Evolutionary conservation across 75 land plant species (phyloP).

Genomic region (Sequoia sempervirens): DNA sequence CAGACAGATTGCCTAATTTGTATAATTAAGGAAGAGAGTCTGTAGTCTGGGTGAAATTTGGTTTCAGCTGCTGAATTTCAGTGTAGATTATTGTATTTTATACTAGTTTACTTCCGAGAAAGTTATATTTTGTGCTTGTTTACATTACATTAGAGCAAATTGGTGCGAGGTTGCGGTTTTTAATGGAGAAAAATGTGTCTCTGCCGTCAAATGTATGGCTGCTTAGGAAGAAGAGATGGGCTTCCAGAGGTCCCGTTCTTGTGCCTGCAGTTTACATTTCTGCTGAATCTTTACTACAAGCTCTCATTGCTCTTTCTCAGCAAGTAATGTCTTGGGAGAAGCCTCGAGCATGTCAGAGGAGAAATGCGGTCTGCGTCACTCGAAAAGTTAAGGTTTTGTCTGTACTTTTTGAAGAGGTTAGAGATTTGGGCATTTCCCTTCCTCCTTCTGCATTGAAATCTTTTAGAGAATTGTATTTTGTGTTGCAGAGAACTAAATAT

Average conservation of each 20-base stretch:
- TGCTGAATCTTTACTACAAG: background rate
- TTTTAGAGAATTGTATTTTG: slow-evolving; percentile 61
- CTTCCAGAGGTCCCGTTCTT: background rate
- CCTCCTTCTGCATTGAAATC: slow-evolving; percentile 38
- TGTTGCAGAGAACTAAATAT: slow-evolving; percentile 43
- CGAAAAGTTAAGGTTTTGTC: slow-evolving; percentile 45
- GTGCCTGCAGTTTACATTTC: background rate
- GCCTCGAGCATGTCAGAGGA: slow-evolving; percentile 22
- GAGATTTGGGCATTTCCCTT: slow-evolving; percentile 17
- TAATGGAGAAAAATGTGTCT: background rate
- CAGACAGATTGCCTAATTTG: background rate
- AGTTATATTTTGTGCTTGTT: background rate
- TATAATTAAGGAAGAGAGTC: background rate
- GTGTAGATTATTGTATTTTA: background rate
- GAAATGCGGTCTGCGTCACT: slow-evolving; percentile 31
- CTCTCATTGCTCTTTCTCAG: background rate
- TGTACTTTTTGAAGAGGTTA: slow-evolving; percentile 57
- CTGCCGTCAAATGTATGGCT: background rate
- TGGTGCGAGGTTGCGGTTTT: background rate
- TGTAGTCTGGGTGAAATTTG: background rate
- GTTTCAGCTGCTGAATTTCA: background rate
- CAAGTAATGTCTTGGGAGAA: slow-evolving; percentile 2
- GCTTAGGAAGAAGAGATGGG: background rate
- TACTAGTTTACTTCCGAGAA: too few species aligned
- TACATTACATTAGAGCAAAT: background rate